phyloP scores from a whole-genome alignment of 805 yeast genomes.

The Wilhelminamyces savonicus region DNA sequence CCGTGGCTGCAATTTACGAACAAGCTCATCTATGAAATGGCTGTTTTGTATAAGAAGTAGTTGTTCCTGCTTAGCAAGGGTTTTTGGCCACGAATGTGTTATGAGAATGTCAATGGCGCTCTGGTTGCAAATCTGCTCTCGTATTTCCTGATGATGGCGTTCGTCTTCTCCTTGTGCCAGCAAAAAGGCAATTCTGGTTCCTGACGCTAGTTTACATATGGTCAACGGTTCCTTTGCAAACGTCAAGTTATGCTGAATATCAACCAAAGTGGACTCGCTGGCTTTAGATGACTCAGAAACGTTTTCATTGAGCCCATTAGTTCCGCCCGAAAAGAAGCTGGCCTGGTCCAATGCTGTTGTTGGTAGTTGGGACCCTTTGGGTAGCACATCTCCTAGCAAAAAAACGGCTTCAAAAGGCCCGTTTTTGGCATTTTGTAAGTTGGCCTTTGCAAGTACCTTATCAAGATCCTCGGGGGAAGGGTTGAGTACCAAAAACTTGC shows the following conservation, averaged over 20 bases:
- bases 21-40: constrained; percentile 37
- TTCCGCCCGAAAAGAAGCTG: constrained; percentile 20
- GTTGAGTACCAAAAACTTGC: constrained; percentile 39
- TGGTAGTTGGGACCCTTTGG: constrained; percentile 11
- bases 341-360: constrained; percentile 12
- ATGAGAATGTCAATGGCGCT: constrained; percentile 47
- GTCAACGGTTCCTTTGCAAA: constrained; percentile 28
- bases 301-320: constrained; percentile 10
- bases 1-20: constrained; percentile 45
- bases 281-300: not conserved
- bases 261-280: constrained; percentile 16
- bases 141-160: not conserved
- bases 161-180: constrained; percentile 13
- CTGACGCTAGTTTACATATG: constrained; percentile 31
- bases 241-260: constrained; percentile 17
- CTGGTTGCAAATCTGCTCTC: constrained; percentile 2
- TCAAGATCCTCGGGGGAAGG: constrained; percentile 38
- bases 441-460: constrained; percentile 40
- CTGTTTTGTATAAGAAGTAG: constrained; percentile 39
- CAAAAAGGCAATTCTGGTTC: constrained; percentile 44
- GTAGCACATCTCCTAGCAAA: constrained; percentile 43
- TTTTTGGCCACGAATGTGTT: constrained; percentile 55
- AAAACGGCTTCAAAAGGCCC: constrained; percentile 62
- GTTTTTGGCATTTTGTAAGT: constrained; percentile 45
- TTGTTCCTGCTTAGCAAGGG: constrained; percentile 40